A percentile compares a stretch with the other conserved stretches of the same genome.
These are phyloP conservation scores for Tricholoma sp. DNA, from an alignment of 768 basidiomycete species.

Conservation along the genomic window DNA sequence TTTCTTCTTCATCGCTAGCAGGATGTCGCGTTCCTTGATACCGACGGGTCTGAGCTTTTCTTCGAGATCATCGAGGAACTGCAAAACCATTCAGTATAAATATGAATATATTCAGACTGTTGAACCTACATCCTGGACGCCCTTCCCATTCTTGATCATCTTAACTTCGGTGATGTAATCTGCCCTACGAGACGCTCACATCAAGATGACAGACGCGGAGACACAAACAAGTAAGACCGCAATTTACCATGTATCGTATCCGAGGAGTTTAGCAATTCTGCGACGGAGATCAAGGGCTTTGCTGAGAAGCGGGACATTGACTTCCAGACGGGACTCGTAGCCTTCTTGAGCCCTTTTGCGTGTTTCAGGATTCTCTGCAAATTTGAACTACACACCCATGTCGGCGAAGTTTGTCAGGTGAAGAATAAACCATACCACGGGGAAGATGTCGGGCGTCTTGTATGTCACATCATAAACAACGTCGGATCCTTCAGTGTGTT, in stretches of 20 bases:
- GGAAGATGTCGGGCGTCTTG: slow-evolving; percentile 81
- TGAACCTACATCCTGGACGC: slow-evolving; percentile 45
- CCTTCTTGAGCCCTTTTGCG: slow-evolving; percentile 62
- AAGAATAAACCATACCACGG: slow-evolving; percentile 44
- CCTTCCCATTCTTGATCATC: slow-evolving; percentile 73
- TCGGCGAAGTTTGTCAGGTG: not conserved
- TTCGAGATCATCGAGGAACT: slow-evolving; percentile 81
- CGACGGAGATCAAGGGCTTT: slow-evolving; percentile 69
- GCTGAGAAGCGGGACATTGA: slow-evolving; percentile 68
- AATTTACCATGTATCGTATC: slow-evolving; percentile 63
- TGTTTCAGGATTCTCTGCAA: slow-evolving; percentile 64
- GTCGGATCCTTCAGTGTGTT: slow-evolving; percentile 51
- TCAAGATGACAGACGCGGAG: not conserved
- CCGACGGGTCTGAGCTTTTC: slow-evolving; percentile 70
- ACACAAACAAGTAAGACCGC: not conserved
- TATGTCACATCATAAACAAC: slow-evolving; percentile 71
- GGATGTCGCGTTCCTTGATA: slow-evolving; percentile 55
- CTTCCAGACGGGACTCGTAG: slow-evolving; percentile 59
- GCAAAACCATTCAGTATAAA: slow-evolving; percentile 4
- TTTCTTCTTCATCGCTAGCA: slow-evolving; percentile 71
- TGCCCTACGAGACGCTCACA: slow-evolving; percentile 36
- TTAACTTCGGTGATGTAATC: slow-evolving; percentile 82
- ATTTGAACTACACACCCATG: slow-evolving; percentile 60
- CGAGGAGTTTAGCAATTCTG: slow-evolving; percentile 59
- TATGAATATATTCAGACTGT: not conserved